Percentiles rank a stretch among this genome's conserved stretches.
phyloP scores from a whole-genome alignment of 768 basidiomycete species.

The Galerina marginata region DNA sequence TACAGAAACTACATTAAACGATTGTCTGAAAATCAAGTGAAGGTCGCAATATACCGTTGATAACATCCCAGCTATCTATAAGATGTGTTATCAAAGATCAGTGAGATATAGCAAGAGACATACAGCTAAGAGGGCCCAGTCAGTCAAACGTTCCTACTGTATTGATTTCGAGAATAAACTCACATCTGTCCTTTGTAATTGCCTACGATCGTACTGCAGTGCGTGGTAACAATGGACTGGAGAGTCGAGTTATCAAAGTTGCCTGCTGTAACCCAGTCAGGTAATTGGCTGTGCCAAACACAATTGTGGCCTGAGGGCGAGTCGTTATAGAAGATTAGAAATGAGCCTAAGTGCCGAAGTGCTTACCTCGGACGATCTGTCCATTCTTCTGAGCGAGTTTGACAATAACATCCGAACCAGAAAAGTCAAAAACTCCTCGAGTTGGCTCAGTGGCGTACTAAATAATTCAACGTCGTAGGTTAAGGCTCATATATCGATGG shows the following conservation, averaged over 20 bases:
- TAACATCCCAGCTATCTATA: slow-evolving; percentile 55
- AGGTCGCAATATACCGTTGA: slow-evolving; percentile 45
- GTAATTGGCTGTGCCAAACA: slow-evolving; percentile 59
- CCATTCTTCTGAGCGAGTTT: slow-evolving; percentile 49
- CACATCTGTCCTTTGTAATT: slow-evolving; percentile 60
- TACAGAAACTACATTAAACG: neutral
- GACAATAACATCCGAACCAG: slow-evolving; percentile 48
- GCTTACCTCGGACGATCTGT: slow-evolving; percentile 49
- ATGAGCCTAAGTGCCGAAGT: too few relatives aligned
- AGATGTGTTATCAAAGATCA: neutral
- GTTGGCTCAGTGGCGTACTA: slow-evolving; percentile 59
- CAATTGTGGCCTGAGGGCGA: slow-evolving; percentile 41
- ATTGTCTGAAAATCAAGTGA: neutral
- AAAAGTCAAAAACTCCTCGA: slow-evolving; percentile 52
- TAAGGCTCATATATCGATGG: neutral
- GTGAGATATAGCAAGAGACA: slow-evolving; percentile 3
- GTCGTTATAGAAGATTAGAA: neutral
- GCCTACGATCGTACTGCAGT: slow-evolving; percentile 51
- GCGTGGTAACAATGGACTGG: slow-evolving; percentile 48
- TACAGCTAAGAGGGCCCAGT: slow-evolving; percentile 16
- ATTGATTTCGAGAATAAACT: slow-evolving; percentile 2
- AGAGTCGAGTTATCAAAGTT: slow-evolving; percentile 47
- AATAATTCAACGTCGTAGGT: too few relatives aligned
- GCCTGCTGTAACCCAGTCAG: slow-evolving; percentile 51
- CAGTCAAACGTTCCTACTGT: neutral